phyloP scores from a whole-genome alignment of 2,329 filamentous ascomycete species.

The Cytospora leucostoma region DNA sequence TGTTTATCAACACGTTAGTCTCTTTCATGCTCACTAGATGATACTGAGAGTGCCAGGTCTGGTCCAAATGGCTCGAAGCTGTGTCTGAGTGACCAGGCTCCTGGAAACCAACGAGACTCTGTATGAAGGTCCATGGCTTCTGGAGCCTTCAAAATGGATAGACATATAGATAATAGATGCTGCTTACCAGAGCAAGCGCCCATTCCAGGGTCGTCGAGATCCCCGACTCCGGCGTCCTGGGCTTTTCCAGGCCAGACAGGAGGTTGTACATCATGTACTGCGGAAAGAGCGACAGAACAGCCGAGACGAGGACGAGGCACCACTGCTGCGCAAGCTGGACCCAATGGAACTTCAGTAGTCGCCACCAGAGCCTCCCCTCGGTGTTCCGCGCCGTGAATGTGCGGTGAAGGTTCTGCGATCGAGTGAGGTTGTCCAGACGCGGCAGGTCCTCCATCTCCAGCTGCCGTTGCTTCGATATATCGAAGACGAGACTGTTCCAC shows the following conservation, averaged over 20 bases:
- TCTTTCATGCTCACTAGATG: background rate
- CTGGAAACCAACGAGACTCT: background rate
- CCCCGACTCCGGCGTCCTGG: slow-evolving; percentile 23
- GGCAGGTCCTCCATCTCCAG: slow-evolving; percentile 39
- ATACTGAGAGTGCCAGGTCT: background rate
- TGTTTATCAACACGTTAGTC: background rate
- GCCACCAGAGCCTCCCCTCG: slow-evolving; percentile 36
- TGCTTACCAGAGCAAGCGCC: slow-evolving; percentile 34
- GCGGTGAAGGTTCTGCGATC: slow-evolving; percentile 34
- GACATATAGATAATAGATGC: background rate
- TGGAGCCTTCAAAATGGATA: background rate
- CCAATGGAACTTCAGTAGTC: slow-evolving; percentile 35
- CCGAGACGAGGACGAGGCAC: slow-evolving; percentile 36
- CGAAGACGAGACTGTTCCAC: slow-evolving; percentile 39
- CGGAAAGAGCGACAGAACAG: slow-evolving; percentile 37
- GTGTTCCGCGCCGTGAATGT: slow-evolving; percentile 29
- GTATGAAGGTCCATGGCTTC: background rate
- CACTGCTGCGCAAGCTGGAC: slow-evolving; percentile 37
- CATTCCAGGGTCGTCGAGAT: slow-evolving; percentile 36
- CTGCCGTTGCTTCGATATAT: slow-evolving; percentile 34
- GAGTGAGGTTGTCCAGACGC: slow-evolving; percentile 35
- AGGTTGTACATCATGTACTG: slow-evolving; percentile 41
- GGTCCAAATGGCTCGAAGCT: background rate
- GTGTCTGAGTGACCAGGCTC: background rate
- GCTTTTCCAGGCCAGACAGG: slow-evolving; percentile 36